phyloP scores from a whole-genome alignment of 768 basidiomycete genomes.

The Lactarius indigo region DNA sequence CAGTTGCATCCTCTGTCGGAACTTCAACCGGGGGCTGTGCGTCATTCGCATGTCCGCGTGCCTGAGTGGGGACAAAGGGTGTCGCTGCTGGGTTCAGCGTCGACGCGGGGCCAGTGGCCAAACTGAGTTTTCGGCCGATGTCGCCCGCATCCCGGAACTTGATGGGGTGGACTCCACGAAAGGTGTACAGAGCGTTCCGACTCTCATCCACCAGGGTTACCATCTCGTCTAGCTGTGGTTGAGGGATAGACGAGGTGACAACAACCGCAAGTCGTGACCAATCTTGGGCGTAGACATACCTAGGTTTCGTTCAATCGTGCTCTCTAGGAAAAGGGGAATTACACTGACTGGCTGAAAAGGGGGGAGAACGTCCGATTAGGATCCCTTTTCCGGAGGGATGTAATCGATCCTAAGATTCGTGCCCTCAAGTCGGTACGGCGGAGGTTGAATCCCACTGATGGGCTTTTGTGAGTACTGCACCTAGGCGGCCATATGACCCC shows the following conservation, averaged over 20 bases:
- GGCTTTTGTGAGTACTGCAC: not conserved
- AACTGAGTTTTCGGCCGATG: constrained; percentile 12
- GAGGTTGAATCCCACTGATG: constrained; percentile 13
- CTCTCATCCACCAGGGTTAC: constrained; percentile 7
- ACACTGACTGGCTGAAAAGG: constrained; percentile 3
- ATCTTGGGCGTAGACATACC: constrained; percentile 13
- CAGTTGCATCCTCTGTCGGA: not conserved
- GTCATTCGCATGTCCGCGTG: not conserved
- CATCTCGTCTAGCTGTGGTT: constrained; percentile 20
- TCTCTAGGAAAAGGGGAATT: not conserved
- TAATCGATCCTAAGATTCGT: not conserved
- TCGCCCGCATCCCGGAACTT: constrained; percentile 13
- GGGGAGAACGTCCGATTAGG: not conserved
- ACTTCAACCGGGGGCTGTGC: not conserved
- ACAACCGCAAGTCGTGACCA: not conserved
- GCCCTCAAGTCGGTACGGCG: not conserved
- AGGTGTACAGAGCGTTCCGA: not conserved
- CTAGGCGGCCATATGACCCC: not conserved
- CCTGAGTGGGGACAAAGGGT: constrained; percentile 13
- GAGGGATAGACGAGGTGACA: constrained; percentile 12
- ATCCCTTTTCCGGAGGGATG: constrained; percentile 13
- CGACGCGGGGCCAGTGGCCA: constrained; percentile 7
- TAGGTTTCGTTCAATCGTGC: not conserved
- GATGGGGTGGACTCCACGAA: not conserved
- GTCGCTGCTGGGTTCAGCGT: constrained; percentile 13